A percentile compares a stretch with the other conserved stretches of the same genome.
phyloP scores from a whole-genome alignment of 1,139 yeast species.

The Yamadazyma sp. region DNA sequence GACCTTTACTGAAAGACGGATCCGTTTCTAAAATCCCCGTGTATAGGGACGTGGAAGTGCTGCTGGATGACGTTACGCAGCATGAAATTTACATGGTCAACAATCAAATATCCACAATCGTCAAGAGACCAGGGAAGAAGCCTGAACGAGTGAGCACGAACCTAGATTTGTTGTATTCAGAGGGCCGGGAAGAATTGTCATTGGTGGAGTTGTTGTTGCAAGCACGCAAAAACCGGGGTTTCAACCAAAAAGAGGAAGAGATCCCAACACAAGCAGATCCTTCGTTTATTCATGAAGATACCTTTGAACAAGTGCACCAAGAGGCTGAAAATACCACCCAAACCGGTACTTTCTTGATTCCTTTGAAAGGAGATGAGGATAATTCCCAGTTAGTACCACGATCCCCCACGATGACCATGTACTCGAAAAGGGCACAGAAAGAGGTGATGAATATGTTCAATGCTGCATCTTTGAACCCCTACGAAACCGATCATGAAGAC shows the following conservation, averaged over 20 bases:
- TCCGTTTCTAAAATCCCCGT: constrained; percentile 18
- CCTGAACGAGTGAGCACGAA: constrained; percentile 67
- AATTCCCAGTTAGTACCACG: constrained; percentile 24
- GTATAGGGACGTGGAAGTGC: constrained; percentile 15
- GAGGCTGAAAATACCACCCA: constrained; percentile 4
- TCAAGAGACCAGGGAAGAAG: constrained; percentile 59
- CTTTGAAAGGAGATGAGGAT: constrained; percentile 25
- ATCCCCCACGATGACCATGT: constrained; percentile 79
- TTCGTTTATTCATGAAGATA: background rate
- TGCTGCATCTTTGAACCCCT: constrained; percentile 33
- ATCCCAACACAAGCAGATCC: background rate
- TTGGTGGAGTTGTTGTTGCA: constrained; percentile 57
- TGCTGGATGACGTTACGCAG: constrained; percentile 12
- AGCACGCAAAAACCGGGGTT: background rate
- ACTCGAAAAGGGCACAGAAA: constrained; percentile 71
- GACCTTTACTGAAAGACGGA: constrained; percentile 7
- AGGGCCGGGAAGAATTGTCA: constrained; percentile 46
- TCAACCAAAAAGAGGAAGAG: background rate
- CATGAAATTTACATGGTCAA: constrained; percentile 9
- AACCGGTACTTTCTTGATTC: constrained; percentile 31
- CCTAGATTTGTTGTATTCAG: constrained; percentile 50
- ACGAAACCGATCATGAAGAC: constrained; percentile 25
- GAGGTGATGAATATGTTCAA: constrained; percentile 80
- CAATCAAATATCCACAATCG: constrained; percentile 31
- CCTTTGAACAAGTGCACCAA: background rate